phyloP scores from a whole-genome alignment of 2,329 filamentous ascomycete genomes.

The Juglanconis juglandina region DNA sequence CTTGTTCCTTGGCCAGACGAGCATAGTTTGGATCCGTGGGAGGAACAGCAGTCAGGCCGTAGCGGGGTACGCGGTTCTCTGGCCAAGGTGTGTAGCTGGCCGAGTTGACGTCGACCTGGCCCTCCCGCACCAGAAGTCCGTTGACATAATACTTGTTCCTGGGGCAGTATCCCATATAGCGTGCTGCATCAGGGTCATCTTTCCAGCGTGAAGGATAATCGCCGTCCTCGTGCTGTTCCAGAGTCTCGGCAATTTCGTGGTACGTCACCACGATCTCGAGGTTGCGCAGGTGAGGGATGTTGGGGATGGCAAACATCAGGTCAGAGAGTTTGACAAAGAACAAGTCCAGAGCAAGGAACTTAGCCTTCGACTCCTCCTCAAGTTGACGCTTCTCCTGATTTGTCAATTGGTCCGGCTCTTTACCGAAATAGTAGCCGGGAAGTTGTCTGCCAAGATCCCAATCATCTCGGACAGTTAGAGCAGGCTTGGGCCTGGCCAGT shows the following conservation, averaged over 20 bases:
- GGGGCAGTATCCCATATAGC: slow-evolving; percentile 53
- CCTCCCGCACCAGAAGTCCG: slow-evolving; percentile 51
- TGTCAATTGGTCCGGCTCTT: slow-evolving; percentile 42
- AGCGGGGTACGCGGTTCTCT: slow-evolving; percentile 52
- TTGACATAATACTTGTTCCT: slow-evolving; percentile 57
- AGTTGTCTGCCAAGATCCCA: slow-evolving; percentile 53
- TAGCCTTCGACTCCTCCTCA: slow-evolving; percentile 47
- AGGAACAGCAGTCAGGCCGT: slow-evolving; percentile 49
- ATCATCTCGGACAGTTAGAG: slow-evolving; percentile 47
- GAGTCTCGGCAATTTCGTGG: slow-evolving; percentile 53
- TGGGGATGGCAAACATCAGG: slow-evolving; percentile 56
- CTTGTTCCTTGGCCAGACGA: slow-evolving; percentile 53
- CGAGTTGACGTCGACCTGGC: slow-evolving; percentile 42
- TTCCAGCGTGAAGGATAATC: slow-evolving; percentile 53
- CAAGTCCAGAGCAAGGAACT: slow-evolving; percentile 57
- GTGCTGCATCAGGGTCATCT: slow-evolving; percentile 51
- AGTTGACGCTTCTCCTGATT: slow-evolving; percentile 44
- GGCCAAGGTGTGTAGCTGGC: slow-evolving; percentile 54
- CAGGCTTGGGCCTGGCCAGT: slow-evolving; percentile 54
- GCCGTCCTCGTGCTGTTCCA: slow-evolving; percentile 42
- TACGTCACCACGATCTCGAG: slow-evolving; percentile 57
- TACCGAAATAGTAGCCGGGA: slow-evolving; percentile 47
- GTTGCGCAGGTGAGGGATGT: slow-evolving; percentile 54
- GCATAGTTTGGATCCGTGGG: slow-evolving; percentile 57
- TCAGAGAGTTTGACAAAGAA: slow-evolving; percentile 68